phyloP scores from a whole-genome alignment of 441 rosid species.

The Erysimum cheiri region DNA sequence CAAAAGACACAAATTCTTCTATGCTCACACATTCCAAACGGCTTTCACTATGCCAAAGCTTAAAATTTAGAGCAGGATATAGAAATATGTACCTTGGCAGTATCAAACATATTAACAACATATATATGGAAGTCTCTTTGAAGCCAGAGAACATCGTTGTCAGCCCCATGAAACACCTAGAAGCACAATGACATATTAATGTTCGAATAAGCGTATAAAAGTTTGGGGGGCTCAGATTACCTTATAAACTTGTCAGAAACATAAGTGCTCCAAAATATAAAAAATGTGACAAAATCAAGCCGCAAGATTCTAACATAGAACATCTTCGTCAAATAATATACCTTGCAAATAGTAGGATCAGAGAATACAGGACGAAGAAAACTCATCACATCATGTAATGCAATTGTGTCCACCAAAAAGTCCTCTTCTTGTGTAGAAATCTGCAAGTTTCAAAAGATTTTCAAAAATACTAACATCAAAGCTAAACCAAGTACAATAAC shows the following conservation, averaged over 20 bases:
- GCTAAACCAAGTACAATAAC: background rate
- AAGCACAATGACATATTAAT: slow-evolving; percentile 7
- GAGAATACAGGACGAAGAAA: slow-evolving; percentile 76
- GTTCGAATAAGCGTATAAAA: background rate
- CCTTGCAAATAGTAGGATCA: slow-evolving; percentile 87
- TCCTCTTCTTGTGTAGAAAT: slow-evolving; percentile 72
- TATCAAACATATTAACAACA: slow-evolving; percentile 91
- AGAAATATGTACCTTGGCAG: slow-evolving; percentile 73
- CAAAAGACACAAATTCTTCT: background rate
- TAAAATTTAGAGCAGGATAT: background rate
- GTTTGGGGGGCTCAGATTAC: background rate
- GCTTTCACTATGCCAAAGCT: slow-evolving; percentile 4
- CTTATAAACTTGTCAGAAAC: background rate
- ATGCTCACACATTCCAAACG: slow-evolving; percentile 5
- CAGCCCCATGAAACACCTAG: slow-evolving; percentile 98
- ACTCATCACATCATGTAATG: slow-evolving; percentile 78
- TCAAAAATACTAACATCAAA: background rate
- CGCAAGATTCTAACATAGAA: background rate
- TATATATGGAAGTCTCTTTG: slow-evolving; percentile 96
- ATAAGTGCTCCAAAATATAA: background rate
- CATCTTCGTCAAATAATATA: slow-evolving; percentile 30
- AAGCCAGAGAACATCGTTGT: slow-evolving; percentile 92
- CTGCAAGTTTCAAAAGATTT: slow-evolving; percentile 43
- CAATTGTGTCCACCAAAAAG: slow-evolving; percentile 81
- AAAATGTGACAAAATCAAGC: slow-evolving; percentile 17